Base-by-base conservation (phyloP, 2,329 filamentous ascomycete genomes). In the Apiospora sp. region DNA sequence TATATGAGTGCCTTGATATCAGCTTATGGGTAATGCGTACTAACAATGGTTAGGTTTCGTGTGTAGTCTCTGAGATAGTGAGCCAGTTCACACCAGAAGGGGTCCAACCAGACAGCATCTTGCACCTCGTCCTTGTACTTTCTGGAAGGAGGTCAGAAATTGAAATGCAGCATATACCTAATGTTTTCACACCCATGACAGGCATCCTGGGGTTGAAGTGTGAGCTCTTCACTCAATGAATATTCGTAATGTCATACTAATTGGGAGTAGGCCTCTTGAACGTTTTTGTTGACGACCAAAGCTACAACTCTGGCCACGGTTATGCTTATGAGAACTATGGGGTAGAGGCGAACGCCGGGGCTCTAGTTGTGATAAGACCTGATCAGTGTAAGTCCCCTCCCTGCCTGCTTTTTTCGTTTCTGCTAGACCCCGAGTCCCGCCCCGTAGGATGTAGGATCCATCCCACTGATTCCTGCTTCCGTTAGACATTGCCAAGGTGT, bases 281-380 rank as follows among this genome's bases (percentile, higher is more conserved):
- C 73, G 84, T 88, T 1, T 92, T 87, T 76, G 82, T 86, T 44
- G 88, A 90, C 67, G 88, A 90, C 54, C 84, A 87, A 71, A 87
- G 85, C 75, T 88, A 89, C 76, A 86, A 88, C 72, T 83, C 84
- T 2, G 87, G 87, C 1, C 87, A 90, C 72, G 89, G 89, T 0
- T 84, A 88, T 64, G 87, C 87, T 1, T 92, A 92, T 75, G 82
- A 89, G 68, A 82, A 82, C 12, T 89, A 90, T 58, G 88, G 88
- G 0, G 81, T 92, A 16, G 83, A 87, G 71, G 79, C 83, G 0
- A 74, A 79, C 6, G 72, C 79, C 44, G 87, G 88, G 0, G 86
- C 84, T 0, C 74, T 90, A 5, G 83, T 89, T 0, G 81, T 92
- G 73, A 85, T 91, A 12, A 83, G 90, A 19, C 90, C 90, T 1